phyloP scores from a whole-genome alignment of 1,139 yeast species.

The Casaregolazyma lundiana region DNA sequence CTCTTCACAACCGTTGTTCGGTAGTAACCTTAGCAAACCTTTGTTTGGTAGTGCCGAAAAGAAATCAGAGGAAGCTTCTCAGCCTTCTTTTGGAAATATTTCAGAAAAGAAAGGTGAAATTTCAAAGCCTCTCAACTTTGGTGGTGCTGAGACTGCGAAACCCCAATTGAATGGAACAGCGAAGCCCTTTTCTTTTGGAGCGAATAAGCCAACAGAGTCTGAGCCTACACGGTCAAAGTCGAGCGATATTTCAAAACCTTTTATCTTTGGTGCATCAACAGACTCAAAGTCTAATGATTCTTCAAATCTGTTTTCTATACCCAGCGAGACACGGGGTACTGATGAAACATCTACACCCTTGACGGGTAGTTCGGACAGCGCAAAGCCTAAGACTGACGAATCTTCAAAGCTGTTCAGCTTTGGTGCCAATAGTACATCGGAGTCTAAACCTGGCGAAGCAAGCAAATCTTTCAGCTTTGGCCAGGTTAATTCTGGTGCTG shows the following conservation, averaged over 20 bases:
- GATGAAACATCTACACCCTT: not conserved
- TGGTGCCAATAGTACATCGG: not conserved
- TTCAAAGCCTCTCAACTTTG: not conserved
- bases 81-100: not conserved
- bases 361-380: not conserved
- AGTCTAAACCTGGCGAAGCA: not conserved
- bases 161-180: not conserved
- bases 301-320: not conserved
- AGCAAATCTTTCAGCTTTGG: not conserved
- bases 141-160: not conserved
- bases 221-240: not conserved
- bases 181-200: not conserved
- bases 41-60: no score
- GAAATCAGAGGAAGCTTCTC: not conserved
- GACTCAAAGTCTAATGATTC: not conserved
- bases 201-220: not conserved
- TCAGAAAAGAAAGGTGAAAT: not conserved
- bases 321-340: not conserved
- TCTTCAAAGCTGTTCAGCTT: slow-evolving; percentile 2
- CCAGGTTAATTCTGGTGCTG: not conserved
- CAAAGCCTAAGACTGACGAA: not conserved
- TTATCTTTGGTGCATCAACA: slow-evolving; percentile 6
- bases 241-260: not conserved
- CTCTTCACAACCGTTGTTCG: slow-evolving; percentile 7
- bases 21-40: no score